Evolutionary conservation across 1,284 basidiomycete genomes (phyloP).

Genomic region (Sanghuangporus baumii): DNA sequence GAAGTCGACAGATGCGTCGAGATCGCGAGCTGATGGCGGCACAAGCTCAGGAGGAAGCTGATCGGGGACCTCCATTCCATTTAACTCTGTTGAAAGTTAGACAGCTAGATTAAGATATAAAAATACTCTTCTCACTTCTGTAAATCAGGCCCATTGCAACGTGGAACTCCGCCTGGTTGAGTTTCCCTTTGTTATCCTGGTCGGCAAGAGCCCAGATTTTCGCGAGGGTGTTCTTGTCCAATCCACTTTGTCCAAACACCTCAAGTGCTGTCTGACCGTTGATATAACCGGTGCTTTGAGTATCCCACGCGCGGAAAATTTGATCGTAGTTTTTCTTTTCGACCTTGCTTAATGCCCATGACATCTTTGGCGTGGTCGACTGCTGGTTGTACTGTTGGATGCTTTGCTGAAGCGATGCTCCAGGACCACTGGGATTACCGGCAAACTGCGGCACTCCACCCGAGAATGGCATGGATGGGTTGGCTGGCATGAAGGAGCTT

Average conservation of each 20-base stretch:
- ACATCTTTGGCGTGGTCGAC: conserved; percentile 67
- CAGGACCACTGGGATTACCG: conserved; percentile 50
- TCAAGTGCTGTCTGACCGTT: conserved; percentile 82
- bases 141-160: conserved; percentile 99
- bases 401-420: conserved; percentile 62
- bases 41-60: conserved; percentile 85
- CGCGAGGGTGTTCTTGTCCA: conserved; percentile 87
- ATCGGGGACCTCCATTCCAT: conserved; percentile 89
- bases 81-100: conserved; percentile 56
- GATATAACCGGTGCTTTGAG: conserved; percentile 81
- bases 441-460: conserved; percentile 63
- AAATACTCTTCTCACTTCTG: conserved; percentile 58
- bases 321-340: conserved; percentile 98
- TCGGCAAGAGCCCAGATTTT: conserved; percentile 94
- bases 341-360: conserved; percentile 84
- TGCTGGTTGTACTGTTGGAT: conserved; percentile 78
- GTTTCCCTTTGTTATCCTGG: conserved; percentile 85
- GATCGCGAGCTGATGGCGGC: conserved; percentile 88
- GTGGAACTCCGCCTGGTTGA: conserved; percentile 96
- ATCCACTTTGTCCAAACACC: conserved; percentile 92
- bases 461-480: conserved; percentile 55
- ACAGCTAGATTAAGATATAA: background rate
- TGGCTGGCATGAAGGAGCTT: conserved; percentile 80
- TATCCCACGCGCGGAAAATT: conserved; percentile 97
- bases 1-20: conserved; percentile 89